A percentile compares a stretch with the other conserved stretches of the same genome.
phyloP scores from a whole-genome alignment of 768 basidiomycete genomes.

The Xerocomus spinulosus region DNA sequence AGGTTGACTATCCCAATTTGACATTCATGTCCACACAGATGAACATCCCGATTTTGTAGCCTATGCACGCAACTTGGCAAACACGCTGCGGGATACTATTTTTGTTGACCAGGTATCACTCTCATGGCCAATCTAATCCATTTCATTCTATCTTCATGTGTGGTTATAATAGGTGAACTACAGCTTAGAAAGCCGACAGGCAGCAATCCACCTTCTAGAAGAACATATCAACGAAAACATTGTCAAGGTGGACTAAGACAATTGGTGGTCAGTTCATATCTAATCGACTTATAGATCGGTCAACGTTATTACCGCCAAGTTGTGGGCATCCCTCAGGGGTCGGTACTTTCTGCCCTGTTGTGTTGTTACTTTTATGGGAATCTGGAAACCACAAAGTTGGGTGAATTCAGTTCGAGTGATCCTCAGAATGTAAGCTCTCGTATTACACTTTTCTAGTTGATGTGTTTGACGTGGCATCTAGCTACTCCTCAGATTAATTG shows the following conservation, averaged over 20 bases:
- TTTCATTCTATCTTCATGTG: background rate
- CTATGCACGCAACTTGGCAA: slow-evolving; percentile 65
- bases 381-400: slow-evolving; percentile 56
- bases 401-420: slow-evolving; percentile 42
- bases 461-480: slow-evolving; percentile 26
- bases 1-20: background rate
- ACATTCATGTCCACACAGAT: slow-evolving; percentile 38
- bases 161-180: slow-evolving; percentile 45
- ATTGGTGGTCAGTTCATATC: background rate
- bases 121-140: background rate
- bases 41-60: slow-evolving; percentile 72
- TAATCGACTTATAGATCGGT: slow-evolving; percentile 56
- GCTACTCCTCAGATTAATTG: slow-evolving; percentile 82
- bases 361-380: slow-evolving; percentile 96
- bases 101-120: slow-evolving; percentile 74
- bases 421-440: slow-evolving; percentile 53
- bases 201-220: slow-evolving; percentile 69
- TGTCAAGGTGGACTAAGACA: slow-evolving; percentile 58
- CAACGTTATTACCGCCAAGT: slow-evolving; percentile 77
- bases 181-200: slow-evolving; percentile 44
- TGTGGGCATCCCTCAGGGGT: slow-evolving; percentile 97
- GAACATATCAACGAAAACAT: slow-evolving; percentile 92
- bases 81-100: slow-evolving; percentile 64
- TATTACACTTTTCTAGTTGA: background rate
- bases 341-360: slow-evolving; percentile 87